Base-by-base conservation (phyloP, 306 rosid species). In the Betula pendula region DNA sequence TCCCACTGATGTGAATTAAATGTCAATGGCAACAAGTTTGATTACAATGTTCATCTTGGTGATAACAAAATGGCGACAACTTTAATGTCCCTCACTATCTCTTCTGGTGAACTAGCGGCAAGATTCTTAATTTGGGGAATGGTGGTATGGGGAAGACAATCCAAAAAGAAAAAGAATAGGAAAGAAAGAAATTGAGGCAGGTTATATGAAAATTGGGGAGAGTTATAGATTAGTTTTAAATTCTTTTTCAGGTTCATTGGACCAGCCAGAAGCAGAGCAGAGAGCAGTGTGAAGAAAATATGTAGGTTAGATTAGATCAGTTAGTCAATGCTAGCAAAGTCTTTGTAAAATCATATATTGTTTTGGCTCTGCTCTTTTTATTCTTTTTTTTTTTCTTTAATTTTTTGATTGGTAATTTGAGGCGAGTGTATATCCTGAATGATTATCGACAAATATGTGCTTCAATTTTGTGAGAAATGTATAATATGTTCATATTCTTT, bases 1-100 rank as follows among this genome's bases (percentile, higher is more conserved):
- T 92, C 62, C 98, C 98, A 42, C 80, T 94, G 4, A 94, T 94
- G 98, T 94, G 87, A 94, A 73, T 62, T 55, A 53, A 27, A 79
- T 84, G 49, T 38, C 20, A 66, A 66, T 19, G 48, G 27, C 29
- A 38, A 38, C 27, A 66, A 35, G 19, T 38, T 66, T 66, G 48
- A 35, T 66, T 38, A 17, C 19, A 38, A 19, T 38, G 15, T 9
- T 66, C 47, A 35, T 65, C 44, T 35, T 65, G 40, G 42, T 60
- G 68, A 56, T 56, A 22, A 56, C 65, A 56, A 22, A 22, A 22
- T 55, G 25, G 29, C 5, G 14, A 13, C 35, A 25, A 59, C 12
- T 59, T 59, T 24, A 6, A 29, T 35, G 11, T 40, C 70, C 13
- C 25, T 9, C 11, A 4, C 20, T 6, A 24, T 68, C 29, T 70